Conservation (phyloP, 169 alveolate genomes). For the Plasmodium chabaudi region DNA sequence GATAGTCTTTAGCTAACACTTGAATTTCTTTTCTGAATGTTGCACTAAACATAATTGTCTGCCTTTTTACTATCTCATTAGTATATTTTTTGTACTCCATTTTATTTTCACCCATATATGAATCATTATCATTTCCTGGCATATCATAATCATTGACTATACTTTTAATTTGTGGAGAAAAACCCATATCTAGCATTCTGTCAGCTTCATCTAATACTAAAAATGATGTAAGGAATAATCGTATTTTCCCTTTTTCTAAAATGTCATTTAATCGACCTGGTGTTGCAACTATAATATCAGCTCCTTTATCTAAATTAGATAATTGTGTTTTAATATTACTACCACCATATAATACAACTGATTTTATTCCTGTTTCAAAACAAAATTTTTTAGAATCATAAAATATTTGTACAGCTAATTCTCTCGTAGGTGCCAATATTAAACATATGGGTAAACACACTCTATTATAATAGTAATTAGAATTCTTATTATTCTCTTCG, state of each 20-base stretch:
- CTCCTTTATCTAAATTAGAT: constrained; percentile 93
- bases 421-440: constrained; percentile 98
- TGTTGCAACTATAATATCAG: constrained; percentile 96
- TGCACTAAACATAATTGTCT: constrained; percentile 95
- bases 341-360: constrained; percentile 95
- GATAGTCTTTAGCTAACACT: constrained; percentile 92
- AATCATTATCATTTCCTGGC: constrained; percentile 81
- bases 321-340: constrained; percentile 90
- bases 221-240: constrained; percentile 85
- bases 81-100: constrained; percentile 33
- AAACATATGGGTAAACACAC: constrained; percentile 84
- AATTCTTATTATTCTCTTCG: constrained; percentile 35
- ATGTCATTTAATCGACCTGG: constrained; percentile 97
- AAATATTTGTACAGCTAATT: constrained; percentile 95
- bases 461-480: constrained; percentile 70
- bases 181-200: constrained; percentile 96
- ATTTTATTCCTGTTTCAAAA: constrained; percentile 93
- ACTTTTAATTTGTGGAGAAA: constrained; percentile 92
- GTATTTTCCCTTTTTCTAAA: constrained; percentile 86
- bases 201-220: constrained; percentile 96
- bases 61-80: constrained; percentile 80
- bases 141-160: constrained; percentile 88
- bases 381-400: constrained; percentile 93
- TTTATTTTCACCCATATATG: constrained; percentile 24
- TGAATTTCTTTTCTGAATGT: constrained; percentile 94